A percentile compares a stretch with the other conserved stretches of the same genome.
Evolutionary conservation across 2,329 filamentous ascomycete genomes (phyloP).

Genomic region (Fusarium graminum): DNA sequence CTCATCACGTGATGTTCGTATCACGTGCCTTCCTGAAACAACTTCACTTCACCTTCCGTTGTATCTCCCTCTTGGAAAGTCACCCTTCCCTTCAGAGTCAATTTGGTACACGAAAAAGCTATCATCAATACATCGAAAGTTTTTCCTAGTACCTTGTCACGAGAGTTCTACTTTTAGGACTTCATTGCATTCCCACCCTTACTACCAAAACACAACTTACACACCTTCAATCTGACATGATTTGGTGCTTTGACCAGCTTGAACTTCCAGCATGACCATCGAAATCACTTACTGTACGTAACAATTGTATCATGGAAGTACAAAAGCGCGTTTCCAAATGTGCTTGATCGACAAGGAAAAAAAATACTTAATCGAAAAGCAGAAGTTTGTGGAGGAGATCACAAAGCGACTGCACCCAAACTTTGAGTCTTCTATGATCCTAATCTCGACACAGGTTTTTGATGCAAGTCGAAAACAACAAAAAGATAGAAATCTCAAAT

Average conservation of each 20-base stretch:
- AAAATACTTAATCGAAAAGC: background rate
- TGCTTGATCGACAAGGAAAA: background rate
- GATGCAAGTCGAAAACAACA: background rate
- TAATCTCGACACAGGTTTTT: background rate
- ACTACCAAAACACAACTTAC: constrained; percentile 6
- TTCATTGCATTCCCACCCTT: background rate
- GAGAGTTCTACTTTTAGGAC: background rate
- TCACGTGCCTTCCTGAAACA: constrained; percentile 17
- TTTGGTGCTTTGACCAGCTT: background rate
- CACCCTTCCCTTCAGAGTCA: background rate
- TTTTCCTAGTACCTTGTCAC: too few relatives aligned
- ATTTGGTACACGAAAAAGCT: background rate
- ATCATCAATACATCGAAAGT: background rate
- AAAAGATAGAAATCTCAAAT: background rate
- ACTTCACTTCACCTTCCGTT: constrained; percentile 17
- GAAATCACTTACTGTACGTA: background rate
- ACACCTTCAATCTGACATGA: background rate
- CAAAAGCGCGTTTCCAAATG: background rate
- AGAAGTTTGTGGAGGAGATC: background rate
- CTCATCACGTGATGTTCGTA: constrained; percentile 4
- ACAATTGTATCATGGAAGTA: too few relatives aligned
- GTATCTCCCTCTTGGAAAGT: background rate
- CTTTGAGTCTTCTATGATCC: background rate
- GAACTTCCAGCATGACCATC: background rate
- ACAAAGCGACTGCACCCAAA: background rate